Base-by-base conservation (phyloP, 2,329 filamentous ascomycete species). In the Bipolaris gigantea region DNA sequence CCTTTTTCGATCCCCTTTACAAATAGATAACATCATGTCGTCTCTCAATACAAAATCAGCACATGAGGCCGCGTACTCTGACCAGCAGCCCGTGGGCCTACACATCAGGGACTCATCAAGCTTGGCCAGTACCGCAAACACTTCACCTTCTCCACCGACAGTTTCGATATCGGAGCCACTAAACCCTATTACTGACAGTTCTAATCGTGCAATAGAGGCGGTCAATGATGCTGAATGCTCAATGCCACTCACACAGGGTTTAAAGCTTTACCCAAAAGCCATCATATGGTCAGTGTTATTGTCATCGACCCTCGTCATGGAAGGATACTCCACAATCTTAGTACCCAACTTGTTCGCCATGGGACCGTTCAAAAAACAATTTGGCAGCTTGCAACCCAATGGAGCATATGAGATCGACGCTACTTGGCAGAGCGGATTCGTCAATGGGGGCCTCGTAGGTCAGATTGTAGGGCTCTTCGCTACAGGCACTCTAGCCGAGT, bases 261-360 rank as follows among this genome's bases (percentile, higher is more conserved):
- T 94, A 70, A 83, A 79, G 63, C 80, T 92, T 21, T 95, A 95
- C 69, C 90, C 89, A 50, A 92, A 93, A 78, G 91, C 90, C n/a
- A 86, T 93, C 55, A 80, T 78, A 11, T 96, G 89, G 89, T 90
- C 87, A 63, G 67, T 94, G 38, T 77, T 94, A 51, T 89, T 96
- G 71, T 93, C 89, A 9, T 90, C 89, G 0, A 90, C 87, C 70
- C 90, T 95, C 68, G 84, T 85, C 62, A 95, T 95, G 91, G 90
- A 95, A 73, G 90, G 89, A 7, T 94, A 90, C 75, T 89, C 94
- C 69, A 81, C 92, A 56, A 85, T 83, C 62, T 78, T 94, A 51
- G 84, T 92, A 67, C 89, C 87, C 76, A 91, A 90, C 73, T 89
- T 92, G 64, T 91, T 82, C 59, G 75, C 67, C 16, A 73, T 74